Percentiles rank a stretch among this genome's conserved stretches.
Evolutionary conservation across 1,284 basidiomycete species (phyloP).

Genomic region (Malassezia psittaci): DNA sequence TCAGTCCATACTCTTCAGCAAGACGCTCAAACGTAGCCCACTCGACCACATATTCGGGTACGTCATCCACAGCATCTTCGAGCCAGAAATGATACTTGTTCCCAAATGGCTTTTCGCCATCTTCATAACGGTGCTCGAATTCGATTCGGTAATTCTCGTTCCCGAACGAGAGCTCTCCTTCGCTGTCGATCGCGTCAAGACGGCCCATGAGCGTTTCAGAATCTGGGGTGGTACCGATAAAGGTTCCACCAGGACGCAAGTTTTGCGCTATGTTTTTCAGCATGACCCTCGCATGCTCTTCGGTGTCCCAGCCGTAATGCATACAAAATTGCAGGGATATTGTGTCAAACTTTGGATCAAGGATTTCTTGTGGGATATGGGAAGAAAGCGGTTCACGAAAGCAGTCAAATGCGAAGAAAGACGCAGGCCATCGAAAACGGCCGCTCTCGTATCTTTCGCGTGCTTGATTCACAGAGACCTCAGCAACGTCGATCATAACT

Average conservation of each 20-base stretch:
- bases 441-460: slow-evolving; percentile 57
- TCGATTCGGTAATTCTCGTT: slow-evolving; percentile 79
- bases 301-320: slow-evolving; percentile 94
- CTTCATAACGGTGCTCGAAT: slow-evolving; percentile 57
- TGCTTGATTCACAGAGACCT: slow-evolving; percentile 82
- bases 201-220: slow-evolving; percentile 67
- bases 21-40: slow-evolving; percentile 83
- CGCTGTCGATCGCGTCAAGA: slow-evolving; percentile 50
- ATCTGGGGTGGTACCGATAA: slow-evolving; percentile 82
- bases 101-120: slow-evolving; percentile 57
- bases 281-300: slow-evolving; percentile 78
- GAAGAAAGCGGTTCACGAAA: slow-evolving; percentile 63
- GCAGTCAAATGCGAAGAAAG: slow-evolving; percentile 80
- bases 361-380: slow-evolving; percentile 58
- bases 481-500: slow-evolving; percentile 79
- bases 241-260: slow-evolving; percentile 71
- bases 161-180: slow-evolving; percentile 62
- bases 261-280: slow-evolving; percentile 76
- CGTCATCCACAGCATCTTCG: slow-evolving; percentile 77
- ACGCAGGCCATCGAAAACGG: slow-evolving; percentile 58
- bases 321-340: slow-evolving; percentile 99
- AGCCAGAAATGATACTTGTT: slow-evolving; percentile 90
- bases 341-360: slow-evolving; percentile 66
- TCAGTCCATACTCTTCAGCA: slow-evolving; percentile 69
- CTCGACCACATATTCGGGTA: slow-evolving; percentile 88